phyloP scores from a whole-genome alignment of 192 early-diverging fungal genomes.

The Coemansia sp. region DNA sequence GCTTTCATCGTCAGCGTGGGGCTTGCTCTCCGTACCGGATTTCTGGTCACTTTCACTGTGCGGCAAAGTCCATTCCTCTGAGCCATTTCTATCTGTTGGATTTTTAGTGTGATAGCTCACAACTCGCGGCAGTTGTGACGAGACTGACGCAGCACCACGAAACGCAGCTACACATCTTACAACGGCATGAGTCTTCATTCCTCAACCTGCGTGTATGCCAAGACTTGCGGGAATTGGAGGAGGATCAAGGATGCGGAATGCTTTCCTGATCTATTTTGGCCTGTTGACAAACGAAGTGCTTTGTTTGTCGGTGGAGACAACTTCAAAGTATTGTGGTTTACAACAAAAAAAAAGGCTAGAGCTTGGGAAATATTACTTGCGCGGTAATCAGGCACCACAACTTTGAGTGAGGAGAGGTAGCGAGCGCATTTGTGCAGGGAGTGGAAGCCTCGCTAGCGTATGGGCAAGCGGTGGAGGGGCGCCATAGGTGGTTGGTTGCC shows the following conservation, averaged over 20 bases:
- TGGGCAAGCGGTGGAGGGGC: too few species aligned
- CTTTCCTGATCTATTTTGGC: not conserved
- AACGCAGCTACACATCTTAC: not conserved
- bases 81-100: not conserved
- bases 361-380: not conserved
- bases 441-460: too few species aligned
- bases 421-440: too few species aligned
- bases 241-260: not conserved
- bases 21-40: not conserved
- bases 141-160: not conserved
- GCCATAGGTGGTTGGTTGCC: too few species aligned
- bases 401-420: too few species aligned
- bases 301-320: too few species aligned
- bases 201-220: not conserved
- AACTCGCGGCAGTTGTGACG: not conserved
- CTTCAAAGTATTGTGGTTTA: too few species aligned
- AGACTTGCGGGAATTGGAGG: conserved; percentile 6
- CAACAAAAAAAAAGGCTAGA: not conserved
- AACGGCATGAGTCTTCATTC: not conserved
- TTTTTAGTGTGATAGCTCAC: not conserved
- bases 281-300: not conserved
- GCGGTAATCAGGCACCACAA: too few species aligned
- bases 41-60: not conserved
- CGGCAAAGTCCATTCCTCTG: not conserved
- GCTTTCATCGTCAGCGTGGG: not conserved